Evolutionary conservation across 1,284 basidiomycete species (phyloP), one percentile per base, ranked within the genome.

Genomic region (Pyrrhoderma lamaoense): DNA sequence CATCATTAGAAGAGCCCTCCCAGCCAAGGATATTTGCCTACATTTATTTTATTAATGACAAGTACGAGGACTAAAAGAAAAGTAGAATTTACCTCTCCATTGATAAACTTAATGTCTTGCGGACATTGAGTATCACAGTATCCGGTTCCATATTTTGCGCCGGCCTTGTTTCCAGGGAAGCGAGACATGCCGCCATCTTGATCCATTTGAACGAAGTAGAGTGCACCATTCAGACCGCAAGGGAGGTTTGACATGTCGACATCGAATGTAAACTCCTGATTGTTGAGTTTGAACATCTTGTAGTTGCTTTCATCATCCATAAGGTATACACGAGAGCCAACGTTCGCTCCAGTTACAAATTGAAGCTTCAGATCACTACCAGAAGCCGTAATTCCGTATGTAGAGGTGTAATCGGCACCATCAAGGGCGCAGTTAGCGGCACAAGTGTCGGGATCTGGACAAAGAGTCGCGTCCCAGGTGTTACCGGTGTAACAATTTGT

Each of bases 221-320:
- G 58, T 22, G 68, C 68, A 50, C 67, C 69, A 58, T 68, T 68
- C 58, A 79, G 67, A 59, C 76, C 77, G 58, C 77, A 79, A 21
- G 73, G 72, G 36, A 80, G 69, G 49, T 74, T 65, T 54, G 73
- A 74, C 51, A 77, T 67, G 62, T 80, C 76, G 60, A 80, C 75
- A 61, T 77, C 75, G 63, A 79, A 77, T 34, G 73, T 70, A 63
- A 79, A 78, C 64, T 79, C 76, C 58, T 74, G 70, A 65, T 77
- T 77, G 57, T 69, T 60, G 52, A 74, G 67, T 57, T 75, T 72
- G 71, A 79, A 78, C 61, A 71, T 68, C 64, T 77, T 61, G 65
- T 77, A 78, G 50, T 65, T 59, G 53, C 64, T 65, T 56, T 72
- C 67, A 60, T 67, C 67, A 13, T 61, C 63, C 65, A 79, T 66